These are phyloP conservation scores for Terana coerulea DNA, from an alignment of 768 basidiomycete species.

Conservation along the genomic window DNA sequence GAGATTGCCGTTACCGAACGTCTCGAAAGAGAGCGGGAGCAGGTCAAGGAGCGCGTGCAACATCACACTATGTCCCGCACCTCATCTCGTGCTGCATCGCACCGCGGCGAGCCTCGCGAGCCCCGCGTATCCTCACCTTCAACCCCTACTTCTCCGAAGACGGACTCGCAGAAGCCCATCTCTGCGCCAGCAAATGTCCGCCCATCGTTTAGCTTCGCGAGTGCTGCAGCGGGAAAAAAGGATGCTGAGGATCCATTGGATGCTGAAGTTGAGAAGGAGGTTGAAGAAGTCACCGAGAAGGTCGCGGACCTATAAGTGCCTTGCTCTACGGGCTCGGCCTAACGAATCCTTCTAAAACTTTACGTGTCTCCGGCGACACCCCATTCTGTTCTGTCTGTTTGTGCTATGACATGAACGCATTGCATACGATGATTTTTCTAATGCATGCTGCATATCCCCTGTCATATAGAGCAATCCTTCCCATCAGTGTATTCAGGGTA, in stretches of 20 bases:
- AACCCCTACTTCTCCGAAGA: conserved; percentile 27
- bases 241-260: conserved; percentile 17
- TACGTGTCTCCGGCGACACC: too few species aligned
- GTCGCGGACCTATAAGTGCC: background rate
- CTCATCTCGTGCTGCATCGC: conserved; percentile 29
- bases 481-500: too few species aligned
- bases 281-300: conserved; percentile 31
- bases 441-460: too few species aligned
- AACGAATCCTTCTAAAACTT: too few species aligned
- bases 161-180: conserved; percentile 25
- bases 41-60: conserved; percentile 30
- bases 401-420: background rate
- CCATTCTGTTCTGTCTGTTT: background rate
- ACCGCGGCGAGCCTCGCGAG: conserved; percentile 16
- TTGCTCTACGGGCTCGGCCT: too few species aligned
- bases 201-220: conserved; percentile 79
- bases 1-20: conserved; percentile 76
- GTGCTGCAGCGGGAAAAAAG: conserved; percentile 47
- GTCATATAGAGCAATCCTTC: too few species aligned
- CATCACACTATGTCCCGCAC: conserved; percentile 44
- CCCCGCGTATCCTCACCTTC: conserved; percentile 17
- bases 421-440: background rate
- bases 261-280: conserved; percentile 27
- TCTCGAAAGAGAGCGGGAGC: conserved; percentile 60
- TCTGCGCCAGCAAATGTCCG: conserved; percentile 48